Conservation (phyloP, 257 asterid species). For the Ehretia macrophylla region DNA sequence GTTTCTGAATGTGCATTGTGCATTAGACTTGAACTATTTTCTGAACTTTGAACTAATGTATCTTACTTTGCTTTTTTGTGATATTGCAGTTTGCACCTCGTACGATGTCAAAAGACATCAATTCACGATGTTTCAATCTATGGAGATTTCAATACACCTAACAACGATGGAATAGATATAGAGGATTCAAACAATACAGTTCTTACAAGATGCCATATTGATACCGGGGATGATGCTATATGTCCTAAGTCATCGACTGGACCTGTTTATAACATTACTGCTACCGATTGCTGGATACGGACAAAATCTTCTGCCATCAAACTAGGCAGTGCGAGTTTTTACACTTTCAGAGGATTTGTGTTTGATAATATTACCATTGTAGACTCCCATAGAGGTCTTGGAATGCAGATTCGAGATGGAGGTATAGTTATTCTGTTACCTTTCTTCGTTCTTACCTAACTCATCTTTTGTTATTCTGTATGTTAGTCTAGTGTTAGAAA, state of each 20-base stretch:
- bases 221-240: conserved; percentile 97
- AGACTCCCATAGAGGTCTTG: conserved; percentile 88
- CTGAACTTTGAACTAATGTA: too few species aligned
- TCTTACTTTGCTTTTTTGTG: background rate
- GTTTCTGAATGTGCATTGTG: too few species aligned
- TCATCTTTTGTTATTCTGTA: too few species aligned
- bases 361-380: conserved; percentile 74
- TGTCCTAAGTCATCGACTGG: conserved; percentile 77
- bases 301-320: conserved; percentile 92
- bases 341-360: conserved; percentile 46
- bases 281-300: conserved; percentile 70
- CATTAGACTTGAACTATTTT: too few species aligned
- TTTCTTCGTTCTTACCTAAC: too few species aligned
- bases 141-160: conserved; percentile 87
- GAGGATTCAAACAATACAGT: conserved; percentile 86
- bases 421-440: conserved; percentile 31
- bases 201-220: conserved; percentile 61
- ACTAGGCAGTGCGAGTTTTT: conserved; percentile 86
- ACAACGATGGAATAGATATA: conserved; percentile 88
- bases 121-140: conserved; percentile 58
- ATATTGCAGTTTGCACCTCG: conserved; percentile 71
- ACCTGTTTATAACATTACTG: conserved; percentile 72
- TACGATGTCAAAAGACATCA: conserved; percentile 57
- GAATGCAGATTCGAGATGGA: conserved; percentile 88
- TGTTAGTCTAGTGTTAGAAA: too few species aligned